phyloP scores from a whole-genome alignment of 495 filamentous ascomycete genomes.

The Bathelium albidoporum region DNA sequence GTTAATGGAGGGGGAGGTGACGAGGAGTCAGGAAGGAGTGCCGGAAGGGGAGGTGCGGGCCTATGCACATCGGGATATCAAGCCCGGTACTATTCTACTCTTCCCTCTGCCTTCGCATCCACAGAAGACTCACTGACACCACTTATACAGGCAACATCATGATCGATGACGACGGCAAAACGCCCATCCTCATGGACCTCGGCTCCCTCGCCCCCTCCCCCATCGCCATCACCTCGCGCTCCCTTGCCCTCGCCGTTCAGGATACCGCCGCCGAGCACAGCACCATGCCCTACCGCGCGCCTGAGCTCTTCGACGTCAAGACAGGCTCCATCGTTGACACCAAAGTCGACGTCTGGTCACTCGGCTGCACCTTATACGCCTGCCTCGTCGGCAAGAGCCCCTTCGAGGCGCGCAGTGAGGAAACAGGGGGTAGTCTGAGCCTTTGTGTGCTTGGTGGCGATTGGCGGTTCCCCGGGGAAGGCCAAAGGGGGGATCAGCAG shows the following conservation, averaged over 20 bases:
- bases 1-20: constrained; percentile 76
- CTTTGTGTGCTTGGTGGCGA: constrained; percentile 86
- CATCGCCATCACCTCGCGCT: constrained; percentile 85
- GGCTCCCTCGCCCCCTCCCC: constrained; percentile 84
- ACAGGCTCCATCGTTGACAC: constrained; percentile 87
- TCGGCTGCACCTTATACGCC: constrained; percentile 93
- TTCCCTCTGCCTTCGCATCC: too few species aligned
- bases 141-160: constrained; percentile 89
- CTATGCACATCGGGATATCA: constrained; percentile 95
- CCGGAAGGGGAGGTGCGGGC: constrained; percentile 61
- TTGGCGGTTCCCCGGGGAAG: constrained; percentile 88
- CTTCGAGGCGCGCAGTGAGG: constrained; percentile 89
- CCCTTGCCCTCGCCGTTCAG: constrained; percentile 81
- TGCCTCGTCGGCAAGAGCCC: constrained; percentile 92
- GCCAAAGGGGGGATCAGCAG: constrained; percentile 31
- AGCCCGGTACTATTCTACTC: constrained; percentile 55
- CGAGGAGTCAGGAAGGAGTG: constrained; percentile 57
- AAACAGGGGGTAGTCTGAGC: constrained; percentile 86
- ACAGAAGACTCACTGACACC: too few species aligned
- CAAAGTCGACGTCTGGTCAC: constrained; percentile 95
- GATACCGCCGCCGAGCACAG: constrained; percentile 91
- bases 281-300: constrained; percentile 97
- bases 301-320: constrained; percentile 96
- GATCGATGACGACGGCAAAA: constrained; percentile 77
- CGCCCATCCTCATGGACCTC: constrained; percentile 96